Percentiles rank a stretch among this genome's conserved stretches.
These are phyloP conservation scores for Exophiala calicioides DNA, from an alignment of 2,329 filamentous ascomycete species.

Conservation along the genomic window DNA sequence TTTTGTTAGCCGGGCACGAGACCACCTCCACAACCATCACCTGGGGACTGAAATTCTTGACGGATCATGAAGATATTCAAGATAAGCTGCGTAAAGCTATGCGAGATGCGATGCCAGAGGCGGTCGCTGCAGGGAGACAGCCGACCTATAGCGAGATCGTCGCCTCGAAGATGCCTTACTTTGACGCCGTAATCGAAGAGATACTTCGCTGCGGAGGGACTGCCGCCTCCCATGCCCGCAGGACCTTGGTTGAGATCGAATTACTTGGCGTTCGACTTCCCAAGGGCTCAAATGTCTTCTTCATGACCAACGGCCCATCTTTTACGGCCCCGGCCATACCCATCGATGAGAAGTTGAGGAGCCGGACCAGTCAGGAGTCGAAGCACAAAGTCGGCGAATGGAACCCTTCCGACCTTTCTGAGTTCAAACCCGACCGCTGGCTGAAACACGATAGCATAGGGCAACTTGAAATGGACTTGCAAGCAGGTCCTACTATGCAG, in stretches of 20 bases:
- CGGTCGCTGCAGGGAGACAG: slow-evolving; percentile 20
- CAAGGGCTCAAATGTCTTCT: slow-evolving; percentile 40
- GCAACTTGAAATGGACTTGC: slow-evolving; percentile 37
- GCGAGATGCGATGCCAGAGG: slow-evolving; percentile 31
- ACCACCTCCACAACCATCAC: slow-evolving; percentile 46
- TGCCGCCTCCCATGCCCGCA: slow-evolving; percentile 33
- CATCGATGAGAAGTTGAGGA: slow-evolving; percentile 36
- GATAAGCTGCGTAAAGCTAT: slow-evolving; percentile 38
- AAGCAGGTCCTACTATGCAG: slow-evolving; percentile 37
- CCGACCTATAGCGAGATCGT: slow-evolving; percentile 39
- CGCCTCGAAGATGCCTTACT: slow-evolving; percentile 38
- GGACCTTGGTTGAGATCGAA: slow-evolving; percentile 40
- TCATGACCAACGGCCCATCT: slow-evolving; percentile 30
- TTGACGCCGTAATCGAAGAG: slow-evolving; percentile 52
- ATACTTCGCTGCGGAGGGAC: slow-evolving; percentile 41
- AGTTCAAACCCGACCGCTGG: slow-evolving; percentile 46
- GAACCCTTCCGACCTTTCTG: slow-evolving; percentile 32
- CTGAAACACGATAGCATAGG: slow-evolving; percentile 34
- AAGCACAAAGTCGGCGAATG: slow-evolving; percentile 32
- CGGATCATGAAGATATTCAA: slow-evolving; percentile 39
- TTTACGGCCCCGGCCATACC: slow-evolving; percentile 21
- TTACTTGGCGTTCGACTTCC: slow-evolving; percentile 46
- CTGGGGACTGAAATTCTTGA: slow-evolving; percentile 46
- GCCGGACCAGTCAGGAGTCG: slow-evolving; percentile 32
- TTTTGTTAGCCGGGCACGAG: slow-evolving; percentile 48